A percentile compares a stretch with the other conserved stretches of the same genome.
Conservation (phyloP, 2,329 filamentous ascomycete species). For the Cytospora chrysosperma region DNA sequence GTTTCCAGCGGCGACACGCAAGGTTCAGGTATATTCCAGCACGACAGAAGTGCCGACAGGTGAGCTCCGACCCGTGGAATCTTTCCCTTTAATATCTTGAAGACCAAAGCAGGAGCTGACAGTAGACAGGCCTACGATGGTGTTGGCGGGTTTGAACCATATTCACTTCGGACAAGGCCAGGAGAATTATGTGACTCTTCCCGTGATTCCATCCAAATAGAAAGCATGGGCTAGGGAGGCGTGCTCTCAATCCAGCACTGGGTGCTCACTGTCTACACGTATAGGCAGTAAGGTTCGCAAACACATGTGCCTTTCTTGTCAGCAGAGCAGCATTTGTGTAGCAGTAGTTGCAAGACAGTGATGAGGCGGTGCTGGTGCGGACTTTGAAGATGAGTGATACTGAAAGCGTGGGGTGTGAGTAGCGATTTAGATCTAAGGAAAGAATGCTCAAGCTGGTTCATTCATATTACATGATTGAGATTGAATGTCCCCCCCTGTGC, state of each 20-base stretch:
- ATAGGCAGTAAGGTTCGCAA: neutral
- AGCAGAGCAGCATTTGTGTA: no score
- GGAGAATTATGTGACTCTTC: constrained; percentile 53
- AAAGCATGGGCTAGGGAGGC: neutral
- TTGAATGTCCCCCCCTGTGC: no score
- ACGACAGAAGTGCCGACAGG: constrained; percentile 49
- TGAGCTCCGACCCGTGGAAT: constrained; percentile 30
- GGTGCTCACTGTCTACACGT: neutral
- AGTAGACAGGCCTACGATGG: constrained; percentile 37
- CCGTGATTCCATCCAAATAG: constrained; percentile 44
- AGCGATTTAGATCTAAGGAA: no score
- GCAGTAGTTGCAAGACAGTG: no score
- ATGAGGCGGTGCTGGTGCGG: no score
- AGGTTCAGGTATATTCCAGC: constrained; percentile 56
- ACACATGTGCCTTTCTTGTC: no score
- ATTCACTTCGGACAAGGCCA: constrained; percentile 50
- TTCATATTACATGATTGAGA: no score
- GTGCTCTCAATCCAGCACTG: neutral
- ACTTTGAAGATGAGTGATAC: no score
- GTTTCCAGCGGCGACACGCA: constrained; percentile 58
- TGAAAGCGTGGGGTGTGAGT: no score
- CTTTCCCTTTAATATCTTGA: no score
- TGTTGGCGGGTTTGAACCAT: constrained; percentile 58
- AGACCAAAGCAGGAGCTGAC: constrained; percentile 1
- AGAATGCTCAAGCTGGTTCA: no score